Percentiles rank a stretch among this genome's conserved stretches.
Conservation (phyloP, 257 asterid species). For the Mitragyna speciosa region DNA sequence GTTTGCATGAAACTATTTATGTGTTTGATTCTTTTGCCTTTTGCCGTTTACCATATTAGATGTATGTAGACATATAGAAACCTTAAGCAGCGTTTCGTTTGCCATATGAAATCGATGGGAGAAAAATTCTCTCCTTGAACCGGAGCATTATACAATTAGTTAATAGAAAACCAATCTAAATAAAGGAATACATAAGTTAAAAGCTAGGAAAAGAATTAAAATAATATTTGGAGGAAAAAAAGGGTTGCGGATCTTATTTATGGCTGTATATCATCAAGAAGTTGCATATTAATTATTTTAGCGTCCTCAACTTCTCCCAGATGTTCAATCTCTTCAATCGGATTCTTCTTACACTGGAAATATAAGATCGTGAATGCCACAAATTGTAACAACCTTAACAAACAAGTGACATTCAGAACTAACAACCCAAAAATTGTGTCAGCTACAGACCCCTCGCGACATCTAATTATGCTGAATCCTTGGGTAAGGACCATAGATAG, state of each 20-base stretch:
- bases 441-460: constrained; percentile 5
- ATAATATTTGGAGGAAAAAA: neutral
- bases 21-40: no score
- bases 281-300: constrained; percentile 9
- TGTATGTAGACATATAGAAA: no score
- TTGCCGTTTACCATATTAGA: no score
- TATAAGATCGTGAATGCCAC: constrained; percentile 43
- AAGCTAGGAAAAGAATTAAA: no score
- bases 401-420: constrained; percentile 8
- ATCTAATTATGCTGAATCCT: constrained; percentile 8
- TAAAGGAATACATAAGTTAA: no score
- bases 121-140: no score
- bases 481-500: constrained; percentile 10
- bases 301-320: neutral
- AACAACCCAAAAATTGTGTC: neutral
- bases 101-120: no score
- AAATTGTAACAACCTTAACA: constrained; percentile 29
- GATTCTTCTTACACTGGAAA: constrained; percentile 40
- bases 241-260: neutral
- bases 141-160: no score
- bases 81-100: no score
- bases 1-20: no score
- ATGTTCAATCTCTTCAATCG: constrained; percentile 40
- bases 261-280: constrained; percentile 7
- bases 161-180: no score